A percentile compares a stretch with the other conserved stretches of the same genome.
Conservation (phyloP, 805 yeast genomes). For the Wickerhamomyces xylosicus region DNA sequence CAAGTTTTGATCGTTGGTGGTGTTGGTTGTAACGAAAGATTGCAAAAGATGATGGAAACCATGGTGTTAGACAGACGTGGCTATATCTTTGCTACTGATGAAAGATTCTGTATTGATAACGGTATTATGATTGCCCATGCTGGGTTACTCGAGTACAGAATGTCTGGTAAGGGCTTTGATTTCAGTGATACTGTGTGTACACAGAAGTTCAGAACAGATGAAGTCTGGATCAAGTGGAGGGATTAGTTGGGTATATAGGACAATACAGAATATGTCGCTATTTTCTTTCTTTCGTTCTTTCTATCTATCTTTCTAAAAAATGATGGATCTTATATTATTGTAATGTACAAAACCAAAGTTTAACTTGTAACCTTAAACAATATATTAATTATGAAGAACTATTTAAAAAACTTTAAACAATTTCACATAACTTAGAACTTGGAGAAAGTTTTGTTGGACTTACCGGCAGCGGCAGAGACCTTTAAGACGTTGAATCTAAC, state of each 20-base stretch:
- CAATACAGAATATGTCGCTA: too few relatives aligned
- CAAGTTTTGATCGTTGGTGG: conserved; percentile 97
- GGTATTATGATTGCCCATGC: conserved; percentile 99
- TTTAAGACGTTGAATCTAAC: conserved; percentile 99
- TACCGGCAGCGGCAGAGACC: conserved; percentile 82
- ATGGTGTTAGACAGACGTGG: conserved; percentile 92
- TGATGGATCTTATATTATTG: background rate
- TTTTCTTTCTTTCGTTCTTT: background rate
- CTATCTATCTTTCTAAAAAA: background rate
- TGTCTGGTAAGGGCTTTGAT: conserved; percentile 48
- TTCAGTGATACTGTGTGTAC: conserved; percentile 75
- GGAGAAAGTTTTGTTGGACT: conserved; percentile 88
- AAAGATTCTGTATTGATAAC: conserved; percentile 92
- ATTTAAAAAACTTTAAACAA: background rate
- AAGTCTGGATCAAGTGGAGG: conserved; percentile 85
- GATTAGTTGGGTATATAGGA: conserved; percentile 25
- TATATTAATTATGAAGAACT: background rate
- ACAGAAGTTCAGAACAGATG: conserved; percentile 91
- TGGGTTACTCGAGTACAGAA: conserved; percentile 76
- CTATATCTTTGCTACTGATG: conserved; percentile 89
- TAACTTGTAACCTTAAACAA: background rate
- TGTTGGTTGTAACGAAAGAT: conserved; percentile 88
- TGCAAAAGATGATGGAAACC: conserved; percentile 93
- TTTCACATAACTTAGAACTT: conserved; percentile 62
- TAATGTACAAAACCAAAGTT: background rate